Percentiles rank a stretch among this genome's conserved stretches.
Conservation (phyloP, 1,284 basidiomycete genomes). For the Cystobasidium slooffiae region DNA sequence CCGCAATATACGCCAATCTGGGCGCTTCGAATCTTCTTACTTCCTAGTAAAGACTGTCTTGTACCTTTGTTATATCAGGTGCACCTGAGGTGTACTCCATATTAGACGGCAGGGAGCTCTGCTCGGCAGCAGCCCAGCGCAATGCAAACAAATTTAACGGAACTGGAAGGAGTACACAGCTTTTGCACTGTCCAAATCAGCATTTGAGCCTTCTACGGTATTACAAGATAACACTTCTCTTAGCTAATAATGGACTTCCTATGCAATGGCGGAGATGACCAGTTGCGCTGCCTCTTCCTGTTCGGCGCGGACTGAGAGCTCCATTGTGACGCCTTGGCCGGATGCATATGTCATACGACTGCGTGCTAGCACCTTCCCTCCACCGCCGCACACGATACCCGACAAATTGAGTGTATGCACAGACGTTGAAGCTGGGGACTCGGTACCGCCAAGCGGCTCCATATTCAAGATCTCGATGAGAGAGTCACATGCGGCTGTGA, state of each 20-base stretch:
- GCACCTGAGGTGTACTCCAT: no score
- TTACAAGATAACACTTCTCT: no score
- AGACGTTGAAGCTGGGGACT: slow-evolving; percentile 72
- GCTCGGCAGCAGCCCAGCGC: no score
- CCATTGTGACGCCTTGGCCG: slow-evolving; percentile 91
- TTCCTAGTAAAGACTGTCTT: not conserved
- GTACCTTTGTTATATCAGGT: not conserved
- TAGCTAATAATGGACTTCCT: slow-evolving; percentile 24
- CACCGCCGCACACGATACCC: slow-evolving; percentile 83
- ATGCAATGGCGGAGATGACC: slow-evolving; percentile 81
- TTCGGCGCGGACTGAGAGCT: slow-evolving; percentile 90
- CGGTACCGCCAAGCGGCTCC: slow-evolving; percentile 90
- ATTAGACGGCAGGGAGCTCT: no score
- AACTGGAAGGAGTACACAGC: no score
- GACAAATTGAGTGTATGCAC: slow-evolving; percentile 94
- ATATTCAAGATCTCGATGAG: slow-evolving; percentile 93
- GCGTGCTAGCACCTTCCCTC: slow-evolving; percentile 88
- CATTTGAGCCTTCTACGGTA: no score
- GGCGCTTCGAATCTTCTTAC: slow-evolving; percentile 19
- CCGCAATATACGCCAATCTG: slow-evolving; percentile 7
- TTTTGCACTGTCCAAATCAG: no score
- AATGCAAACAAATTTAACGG: no score
- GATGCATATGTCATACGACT: slow-evolving; percentile 93
- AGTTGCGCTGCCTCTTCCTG: slow-evolving; percentile 81
- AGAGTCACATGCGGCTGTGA: slow-evolving; percentile 83